Base-by-base conservation (phyloP, 495 filamentous ascomycete genomes). In the Xanthoparmelia taractica region DNA sequence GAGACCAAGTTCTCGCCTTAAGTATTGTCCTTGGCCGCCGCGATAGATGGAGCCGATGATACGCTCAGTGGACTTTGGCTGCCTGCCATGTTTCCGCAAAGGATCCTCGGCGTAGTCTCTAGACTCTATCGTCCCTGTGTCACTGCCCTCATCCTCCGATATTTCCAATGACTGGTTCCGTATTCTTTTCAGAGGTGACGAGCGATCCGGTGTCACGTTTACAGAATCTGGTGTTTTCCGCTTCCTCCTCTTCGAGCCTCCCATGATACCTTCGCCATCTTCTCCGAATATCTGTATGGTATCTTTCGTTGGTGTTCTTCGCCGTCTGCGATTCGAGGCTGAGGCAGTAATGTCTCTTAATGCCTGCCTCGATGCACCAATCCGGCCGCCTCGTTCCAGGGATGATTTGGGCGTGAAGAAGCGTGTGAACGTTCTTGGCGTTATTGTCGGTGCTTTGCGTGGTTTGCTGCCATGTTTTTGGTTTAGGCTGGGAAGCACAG, bases 371-470 rank as follows among this genome's bases (percentile, higher is more conserved):
- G 79, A 82, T 20, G 83, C 78, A 66, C 76, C 82, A 66, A 82
- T 74, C 68, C 70, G 64, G 68, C 72, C 64, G 63, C 74, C 67
- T 77, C 76, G 74, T 63, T 66, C 73, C n/a, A 69, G 67, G 25
- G 77, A 73, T 8, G 64, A 67, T 69, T 64, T 79, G 68, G 92
- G 92, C 18, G 89, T 93, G 69, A 96, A 96, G 77, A 96, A 96
- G 36, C 84, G 80, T 47, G 75, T 84, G 69, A 96, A 96, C n/a
- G n/a, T n/a, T n/a, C n/a, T n/a, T n/a, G 88, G 88, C 34, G 88
- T 91, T 57, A 91, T 77, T n/a, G 80, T 76, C 41, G 80, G 79
- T 61, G 76, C 75, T 58, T 80, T 80, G 66, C 73, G 76, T 48
- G 70, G 76, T 71, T 76, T 78, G 63, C 72, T 74, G 58, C 73